Conservation (phyloP, 2,329 filamentous ascomycete species). For the Trichoderma afroharzianum region DNA sequence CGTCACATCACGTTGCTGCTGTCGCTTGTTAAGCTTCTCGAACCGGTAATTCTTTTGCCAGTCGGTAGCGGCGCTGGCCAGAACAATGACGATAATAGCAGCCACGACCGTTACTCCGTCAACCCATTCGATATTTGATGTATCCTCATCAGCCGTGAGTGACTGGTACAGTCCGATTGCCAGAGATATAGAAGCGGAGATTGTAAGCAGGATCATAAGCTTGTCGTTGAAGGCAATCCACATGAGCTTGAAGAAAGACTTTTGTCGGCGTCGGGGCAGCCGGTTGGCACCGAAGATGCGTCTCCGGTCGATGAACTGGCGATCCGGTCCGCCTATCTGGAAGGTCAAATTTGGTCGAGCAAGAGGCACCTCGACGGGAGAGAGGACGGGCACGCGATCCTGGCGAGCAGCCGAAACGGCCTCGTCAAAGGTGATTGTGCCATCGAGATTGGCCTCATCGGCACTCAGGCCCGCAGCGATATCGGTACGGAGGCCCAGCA, state of each 20-base stretch:
- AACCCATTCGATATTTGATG: slow-evolving; percentile 69
- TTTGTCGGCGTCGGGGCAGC: slow-evolving; percentile 57
- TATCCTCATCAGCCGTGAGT: slow-evolving; percentile 48
- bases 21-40: slow-evolving; percentile 75
- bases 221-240: slow-evolving; percentile 86
- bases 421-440: slow-evolving; percentile 46
- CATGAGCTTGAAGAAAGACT: slow-evolving; percentile 61
- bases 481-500: slow-evolving; percentile 48
- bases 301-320: slow-evolving; percentile 54
- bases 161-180: slow-evolving; percentile 73
- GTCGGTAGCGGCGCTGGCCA: slow-evolving; percentile 75
- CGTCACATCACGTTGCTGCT: slow-evolving; percentile 71
- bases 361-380: slow-evolving; percentile 19
- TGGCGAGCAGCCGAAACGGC: slow-evolving; percentile 40
- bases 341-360: slow-evolving; percentile 28
- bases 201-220: slow-evolving; percentile 66
- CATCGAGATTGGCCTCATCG: slow-evolving; percentile 47
- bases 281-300: slow-evolving; percentile 66
- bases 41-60: slow-evolving; percentile 82
- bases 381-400: slow-evolving; percentile 28
- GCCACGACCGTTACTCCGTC: slow-evolving; percentile 77
- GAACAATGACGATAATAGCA: slow-evolving; percentile 71
- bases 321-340: slow-evolving; percentile 25
- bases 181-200: slow-evolving; percentile 70
- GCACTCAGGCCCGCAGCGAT: slow-evolving; percentile 44